Conservation (phyloP, 1,284 basidiomycete species). For the Paramarasmius palmivorus region DNA sequence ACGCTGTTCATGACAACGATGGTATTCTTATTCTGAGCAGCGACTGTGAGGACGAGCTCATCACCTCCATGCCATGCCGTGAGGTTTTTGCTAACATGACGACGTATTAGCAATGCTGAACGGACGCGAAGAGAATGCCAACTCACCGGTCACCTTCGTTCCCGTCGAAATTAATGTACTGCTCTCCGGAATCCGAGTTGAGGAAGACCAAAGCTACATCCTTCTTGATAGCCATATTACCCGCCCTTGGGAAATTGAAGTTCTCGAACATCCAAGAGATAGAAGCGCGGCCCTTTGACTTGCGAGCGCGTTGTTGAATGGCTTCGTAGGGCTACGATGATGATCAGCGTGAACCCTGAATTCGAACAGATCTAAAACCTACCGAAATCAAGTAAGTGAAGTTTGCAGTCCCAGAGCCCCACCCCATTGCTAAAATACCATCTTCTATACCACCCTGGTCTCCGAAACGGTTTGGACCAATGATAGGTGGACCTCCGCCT, state of each 20-base stretch:
- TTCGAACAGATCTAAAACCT: slow-evolving; percentile 20
- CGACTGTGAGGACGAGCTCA: slow-evolving; percentile 57
- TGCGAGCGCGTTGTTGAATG: slow-evolving; percentile 63
- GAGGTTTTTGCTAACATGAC: slow-evolving; percentile 61
- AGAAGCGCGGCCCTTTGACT: slow-evolving; percentile 59
- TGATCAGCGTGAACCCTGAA: slow-evolving; percentile 3
- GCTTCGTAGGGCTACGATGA: slow-evolving; percentile 61
- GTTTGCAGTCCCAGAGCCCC: slow-evolving; percentile 72
- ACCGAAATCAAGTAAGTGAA: slow-evolving; percentile 65
- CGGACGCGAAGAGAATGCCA: neutral
- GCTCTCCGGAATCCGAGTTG: slow-evolving; percentile 75
- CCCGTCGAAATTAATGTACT: slow-evolving; percentile 74
- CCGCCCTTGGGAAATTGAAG: slow-evolving; percentile 56
- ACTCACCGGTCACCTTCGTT: slow-evolving; percentile 68
- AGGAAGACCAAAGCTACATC: slow-evolving; percentile 76
- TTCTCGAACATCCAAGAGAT: slow-evolving; percentile 67
- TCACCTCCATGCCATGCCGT: slow-evolving; percentile 83
- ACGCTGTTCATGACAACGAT: slow-evolving; percentile 82
- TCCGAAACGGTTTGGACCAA: slow-evolving; percentile 73
- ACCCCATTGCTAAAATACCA: slow-evolving; percentile 82
- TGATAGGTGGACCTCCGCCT: slow-evolving; percentile 68
- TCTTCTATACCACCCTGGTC: slow-evolving; percentile 65
- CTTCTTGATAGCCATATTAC: slow-evolving; percentile 46
- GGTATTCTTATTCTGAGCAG: slow-evolving; percentile 71
- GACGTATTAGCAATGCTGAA: neutral